phyloP scores from a whole-genome alignment of 208 protist species.

The Acanthamoeba lenticulata region DNA sequence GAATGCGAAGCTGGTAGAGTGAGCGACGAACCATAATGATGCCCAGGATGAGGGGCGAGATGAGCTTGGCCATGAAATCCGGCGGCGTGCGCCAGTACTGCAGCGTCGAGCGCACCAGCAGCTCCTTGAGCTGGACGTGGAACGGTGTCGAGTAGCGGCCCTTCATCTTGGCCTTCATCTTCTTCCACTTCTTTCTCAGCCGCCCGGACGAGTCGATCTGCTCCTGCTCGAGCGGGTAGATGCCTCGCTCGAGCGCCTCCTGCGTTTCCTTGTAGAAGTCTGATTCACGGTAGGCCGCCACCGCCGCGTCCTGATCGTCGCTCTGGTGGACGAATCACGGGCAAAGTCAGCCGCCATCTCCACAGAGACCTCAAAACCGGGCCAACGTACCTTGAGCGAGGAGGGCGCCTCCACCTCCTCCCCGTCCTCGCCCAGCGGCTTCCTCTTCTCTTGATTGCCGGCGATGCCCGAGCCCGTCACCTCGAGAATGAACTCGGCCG shows the following conservation, averaged over 20 bases:
- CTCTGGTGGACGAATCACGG: neutral
- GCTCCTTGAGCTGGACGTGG: neutral
- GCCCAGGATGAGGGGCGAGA: neutral
- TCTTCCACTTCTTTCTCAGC: neutral
- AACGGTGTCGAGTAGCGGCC: neutral
- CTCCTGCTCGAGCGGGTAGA: neutral
- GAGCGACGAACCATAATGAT: neutral
- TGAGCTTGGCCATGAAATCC: slow-evolving; percentile 6
- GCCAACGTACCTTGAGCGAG: too few relatives aligned
- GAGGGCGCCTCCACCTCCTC: too few relatives aligned
- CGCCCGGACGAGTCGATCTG: neutral
- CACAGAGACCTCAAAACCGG: too few relatives aligned
- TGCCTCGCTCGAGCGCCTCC: neutral
- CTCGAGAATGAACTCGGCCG: slow-evolving; percentile 58
- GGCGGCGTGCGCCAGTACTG: neutral
- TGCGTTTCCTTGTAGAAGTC: neutral
- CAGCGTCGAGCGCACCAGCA: neutral
- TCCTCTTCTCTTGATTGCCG: neutral
- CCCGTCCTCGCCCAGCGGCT: too few relatives aligned
- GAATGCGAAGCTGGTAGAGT: neutral
- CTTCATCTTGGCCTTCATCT: slow-evolving; percentile 3
- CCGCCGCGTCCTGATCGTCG: neutral
- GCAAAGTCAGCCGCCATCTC: neutral
- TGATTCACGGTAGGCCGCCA: neutral
- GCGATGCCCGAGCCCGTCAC: neutral